Base-by-base conservation (phyloP, 1,284 basidiomycete species). In the Sporisorium iseilematis-ciliati region DNA sequence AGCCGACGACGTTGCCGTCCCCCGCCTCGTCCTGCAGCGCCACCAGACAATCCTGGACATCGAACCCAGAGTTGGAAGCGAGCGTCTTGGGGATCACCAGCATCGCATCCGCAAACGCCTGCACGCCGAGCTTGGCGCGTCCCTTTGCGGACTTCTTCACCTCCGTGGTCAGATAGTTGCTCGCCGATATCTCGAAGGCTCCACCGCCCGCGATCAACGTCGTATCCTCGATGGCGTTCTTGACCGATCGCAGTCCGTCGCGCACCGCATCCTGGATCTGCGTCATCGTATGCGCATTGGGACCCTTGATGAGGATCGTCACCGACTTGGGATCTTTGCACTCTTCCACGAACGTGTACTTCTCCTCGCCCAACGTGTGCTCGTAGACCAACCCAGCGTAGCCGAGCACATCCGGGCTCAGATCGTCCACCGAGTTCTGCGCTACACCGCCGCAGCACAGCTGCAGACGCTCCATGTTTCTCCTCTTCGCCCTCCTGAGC, bases 341-440 rank as follows among this genome's bases (percentile, higher is more conserved):
- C 74, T 99, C 94, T 86, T 99, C 97, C 52, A 99, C 89, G 86
- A 99, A 99, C 0, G 97, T 99, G 87, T 90, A 99, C 86, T 99
- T 99, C 85, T 99, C 97, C 87, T 99, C 97, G 77, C 97, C 96
- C 26, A 99, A 90, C 10, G 96, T 98, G 87, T 99, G 95, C 87
- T 99, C 97, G 87, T 99, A 99, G 29, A 99, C 95, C 59, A 99
- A 90, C 6, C 97, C 97, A 42, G 97, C 97, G 91, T 93, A 97
- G 43, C 97, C 97, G 45, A 99, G 90, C 42, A 95, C 89, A 60
- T 93, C 92, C 10, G 95, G 94, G 14, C 90, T 91, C 46, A 99
- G 89, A 86, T 99, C 97, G 79, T 99, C 97, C 18, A 98, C 94
- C 66, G 95, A 97, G 88, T 99, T 99, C 86, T 98, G 95, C 1